A percentile compares a stretch with the other conserved stretches of the same genome.
Evolutionary conservation across 2,329 filamentous ascomycete genomes (phyloP).

Genomic region (Thielaviopsis punctulata): DNA sequence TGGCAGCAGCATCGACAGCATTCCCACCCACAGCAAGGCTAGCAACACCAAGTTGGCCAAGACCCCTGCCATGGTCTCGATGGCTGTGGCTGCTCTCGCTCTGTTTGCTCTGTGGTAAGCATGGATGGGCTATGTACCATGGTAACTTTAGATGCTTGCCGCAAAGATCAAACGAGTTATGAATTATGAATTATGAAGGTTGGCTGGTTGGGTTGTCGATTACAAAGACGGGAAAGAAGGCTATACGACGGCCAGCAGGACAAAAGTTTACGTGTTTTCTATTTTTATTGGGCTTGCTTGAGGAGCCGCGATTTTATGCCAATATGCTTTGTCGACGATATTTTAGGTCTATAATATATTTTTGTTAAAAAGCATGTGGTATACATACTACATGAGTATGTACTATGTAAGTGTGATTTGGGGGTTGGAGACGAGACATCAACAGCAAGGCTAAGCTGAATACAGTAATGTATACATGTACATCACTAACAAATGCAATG

Average conservation of each 20-base stretch:
- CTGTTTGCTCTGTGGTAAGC: neutral
- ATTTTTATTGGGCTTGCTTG: neutral
- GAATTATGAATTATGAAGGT: neutral
- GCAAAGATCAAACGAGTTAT: neutral
- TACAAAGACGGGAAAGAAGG: neutral
- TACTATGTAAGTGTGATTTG: neutral
- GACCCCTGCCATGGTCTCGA: neutral
- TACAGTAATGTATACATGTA: neutral
- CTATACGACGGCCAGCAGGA: neutral
- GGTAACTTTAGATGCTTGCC: too few relatives aligned
- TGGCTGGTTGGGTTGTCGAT: neutral
- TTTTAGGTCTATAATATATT: neutral
- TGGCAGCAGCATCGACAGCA: neutral
- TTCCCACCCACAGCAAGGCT: neutral
- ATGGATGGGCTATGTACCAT: too few relatives aligned
- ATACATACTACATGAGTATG: neutral
- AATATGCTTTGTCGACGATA: conserved; percentile 5
- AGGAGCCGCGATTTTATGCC: conserved; percentile 1
- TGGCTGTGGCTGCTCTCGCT: neutral
- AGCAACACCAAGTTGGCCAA: neutral
- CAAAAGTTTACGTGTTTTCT: conserved; percentile 5
- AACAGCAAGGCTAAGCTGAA: neutral
- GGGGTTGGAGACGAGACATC: neutral
- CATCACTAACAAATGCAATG: too few relatives aligned
- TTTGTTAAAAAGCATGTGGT: neutral